Conservation (phyloP, 2,329 filamentous ascomycete species). For the Sphaerulina populicola region DNA sequence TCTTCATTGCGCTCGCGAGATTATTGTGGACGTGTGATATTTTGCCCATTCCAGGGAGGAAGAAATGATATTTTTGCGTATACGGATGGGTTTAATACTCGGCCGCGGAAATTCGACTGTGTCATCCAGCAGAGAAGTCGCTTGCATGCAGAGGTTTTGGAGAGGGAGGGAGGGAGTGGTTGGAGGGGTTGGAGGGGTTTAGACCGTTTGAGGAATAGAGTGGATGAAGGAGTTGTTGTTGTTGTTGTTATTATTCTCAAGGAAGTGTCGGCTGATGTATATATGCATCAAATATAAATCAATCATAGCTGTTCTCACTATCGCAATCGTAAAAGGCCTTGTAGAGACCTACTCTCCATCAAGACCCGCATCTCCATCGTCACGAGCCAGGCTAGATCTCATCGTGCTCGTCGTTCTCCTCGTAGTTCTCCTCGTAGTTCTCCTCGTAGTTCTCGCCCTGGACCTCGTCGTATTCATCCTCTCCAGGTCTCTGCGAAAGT, state of each 20-base stretch:
- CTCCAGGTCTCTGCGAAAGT: neutral
- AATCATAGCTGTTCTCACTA: too few species aligned
- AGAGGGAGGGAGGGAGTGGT: neutral
- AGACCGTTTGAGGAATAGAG: neutral
- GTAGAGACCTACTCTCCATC: too few species aligned
- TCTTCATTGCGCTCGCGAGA: conserved; percentile 34
- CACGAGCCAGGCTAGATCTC: neutral
- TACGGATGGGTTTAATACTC: neutral
- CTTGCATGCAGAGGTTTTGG: neutral
- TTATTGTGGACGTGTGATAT: conserved; percentile 43
- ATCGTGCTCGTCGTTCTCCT: neutral
- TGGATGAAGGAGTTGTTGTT: neutral
- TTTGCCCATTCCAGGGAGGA: conserved; percentile 23
- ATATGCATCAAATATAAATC: too few species aligned
- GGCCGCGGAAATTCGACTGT: neutral
- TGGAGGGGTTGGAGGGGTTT: neutral
- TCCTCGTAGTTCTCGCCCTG: neutral
- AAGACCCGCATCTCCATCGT: neutral
- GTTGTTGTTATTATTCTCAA: too few species aligned
- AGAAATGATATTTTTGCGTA: neutral
- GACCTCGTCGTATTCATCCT: neutral
- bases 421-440: neutral
- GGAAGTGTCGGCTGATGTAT: too few species aligned
- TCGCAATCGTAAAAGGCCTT: too few species aligned
- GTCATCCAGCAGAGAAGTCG: neutral